Percentiles rank a stretch among this genome's conserved stretches.
phyloP scores from a whole-genome alignment of 129 eudicot species.

The carrot (Daucus carota) region DH1_v3.0 NC_030389.2:13132001-13132500 shows the following conservation, averaged over 20 bases:
- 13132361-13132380: neutral
- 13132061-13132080: slow-evolving; percentile 51
- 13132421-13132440: neutral
- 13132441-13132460: neutral
- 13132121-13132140: slow-evolving; percentile 89
- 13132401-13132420: neutral
- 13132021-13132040: slow-evolving; percentile 73
- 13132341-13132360: neutral
- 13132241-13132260: neutral
- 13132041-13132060: slow-evolving; percentile 54
- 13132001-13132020: slow-evolving; percentile 56
- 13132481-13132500: neutral
- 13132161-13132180: slow-evolving; percentile 78
- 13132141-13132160: slow-evolving; percentile 76
- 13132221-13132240: neutral
- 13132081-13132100: slow-evolving; percentile 90
- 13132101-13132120: slow-evolving; percentile 87
- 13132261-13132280: neutral
- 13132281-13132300: neutral
- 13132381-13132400: neutral
- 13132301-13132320: neutral
- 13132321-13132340: neutral
- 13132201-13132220: slow-evolving; percentile 40
- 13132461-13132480: neutral
- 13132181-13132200: slow-evolving; percentile 61